phyloP scores from a whole-genome alignment of 2,329 filamentous ascomycete genomes.

The Apiospora arundinis region DNA sequence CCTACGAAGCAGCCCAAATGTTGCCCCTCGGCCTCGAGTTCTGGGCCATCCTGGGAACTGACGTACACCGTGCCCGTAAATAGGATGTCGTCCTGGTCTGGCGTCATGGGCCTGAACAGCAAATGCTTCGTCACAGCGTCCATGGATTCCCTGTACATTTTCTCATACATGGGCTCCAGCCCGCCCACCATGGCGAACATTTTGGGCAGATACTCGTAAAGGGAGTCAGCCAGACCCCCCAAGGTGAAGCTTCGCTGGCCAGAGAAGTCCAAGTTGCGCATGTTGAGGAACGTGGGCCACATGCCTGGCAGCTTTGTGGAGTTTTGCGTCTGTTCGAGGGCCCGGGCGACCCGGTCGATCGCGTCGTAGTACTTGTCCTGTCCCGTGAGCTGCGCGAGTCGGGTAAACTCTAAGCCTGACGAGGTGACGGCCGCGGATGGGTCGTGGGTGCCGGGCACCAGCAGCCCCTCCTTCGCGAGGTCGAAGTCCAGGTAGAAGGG shows the following conservation, averaged over 20 bases:
- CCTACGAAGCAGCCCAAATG: conserved; percentile 56
- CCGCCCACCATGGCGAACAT: conserved; percentile 72
- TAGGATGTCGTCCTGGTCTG: conserved; percentile 66
- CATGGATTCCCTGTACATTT: conserved; percentile 68
- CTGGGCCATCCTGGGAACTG: conserved; percentile 9
- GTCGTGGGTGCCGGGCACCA: conserved; percentile 42
- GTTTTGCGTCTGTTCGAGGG: conserved; percentile 72
- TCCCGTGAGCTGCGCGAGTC: conserved; percentile 72
- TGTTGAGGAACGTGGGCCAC: conserved; percentile 73
- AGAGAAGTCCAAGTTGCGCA: conserved; percentile 53
- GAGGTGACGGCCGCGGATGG: conserved; percentile 57
- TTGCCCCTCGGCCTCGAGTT: conserved; percentile 32
- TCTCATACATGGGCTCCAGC: conserved; percentile 62
- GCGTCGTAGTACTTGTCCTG: conserved; percentile 77
- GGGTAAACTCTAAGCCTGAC: conserved; percentile 73
- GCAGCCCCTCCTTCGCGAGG: conserved; percentile 42
- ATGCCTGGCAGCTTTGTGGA: conserved; percentile 75
- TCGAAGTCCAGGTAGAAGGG: conserved; percentile 63
- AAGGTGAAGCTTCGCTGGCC: conserved; percentile 53
- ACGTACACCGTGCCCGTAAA: conserved; percentile 43
- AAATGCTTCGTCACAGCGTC: conserved; percentile 66
- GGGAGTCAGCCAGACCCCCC: conserved; percentile 60
- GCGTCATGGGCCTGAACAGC: conserved; percentile 73
- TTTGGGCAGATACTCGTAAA: conserved; percentile 68
- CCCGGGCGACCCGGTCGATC: conserved; percentile 73